Evolutionary conservation across 139 green algal species (phyloP).

Genomic region (Microglena sp.): DNA sequence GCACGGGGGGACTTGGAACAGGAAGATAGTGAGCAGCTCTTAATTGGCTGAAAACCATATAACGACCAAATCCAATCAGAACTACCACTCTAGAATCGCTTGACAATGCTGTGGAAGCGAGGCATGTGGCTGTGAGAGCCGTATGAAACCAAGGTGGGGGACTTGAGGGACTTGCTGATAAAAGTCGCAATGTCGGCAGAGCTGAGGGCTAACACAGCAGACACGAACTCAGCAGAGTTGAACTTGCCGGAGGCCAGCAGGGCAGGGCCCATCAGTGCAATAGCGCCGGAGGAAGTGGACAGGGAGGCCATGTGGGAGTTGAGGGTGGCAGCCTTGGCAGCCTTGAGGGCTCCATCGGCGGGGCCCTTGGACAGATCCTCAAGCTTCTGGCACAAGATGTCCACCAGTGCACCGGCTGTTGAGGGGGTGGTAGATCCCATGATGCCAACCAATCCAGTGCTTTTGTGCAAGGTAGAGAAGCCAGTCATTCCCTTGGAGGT

Average conservation of each 20-base stretch:
- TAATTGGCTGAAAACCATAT: too few relatives aligned
- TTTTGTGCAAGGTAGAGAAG: constrained; percentile 29
- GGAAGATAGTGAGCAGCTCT: too few relatives aligned
- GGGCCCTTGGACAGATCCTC: constrained; percentile 21
- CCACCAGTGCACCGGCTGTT: constrained; percentile 18
- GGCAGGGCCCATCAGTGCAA: constrained; percentile 4
- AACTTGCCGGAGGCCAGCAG: constrained; percentile 30
- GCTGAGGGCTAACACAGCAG: too few relatives aligned
- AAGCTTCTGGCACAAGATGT: constrained; percentile 25
- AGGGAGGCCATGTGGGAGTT: constrained; percentile 10
- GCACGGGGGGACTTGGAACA: too few relatives aligned
- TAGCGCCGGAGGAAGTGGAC: constrained; percentile 7
- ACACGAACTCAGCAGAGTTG: constrained; percentile 7
- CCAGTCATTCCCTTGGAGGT: constrained; percentile 16
- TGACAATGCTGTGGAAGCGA: too few relatives aligned
- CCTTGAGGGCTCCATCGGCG: constrained; percentile 16
- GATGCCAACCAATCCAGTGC: constrained; percentile 30
- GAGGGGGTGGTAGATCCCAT: constrained; percentile 9
- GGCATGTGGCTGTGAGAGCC: too few relatives aligned
- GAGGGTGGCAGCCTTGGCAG: constrained; percentile 26
- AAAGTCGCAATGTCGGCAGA: too few relatives aligned
- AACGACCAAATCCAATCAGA: too few relatives aligned
- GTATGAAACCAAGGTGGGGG: too few relatives aligned
- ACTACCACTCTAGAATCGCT: too few relatives aligned
- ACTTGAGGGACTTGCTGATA: too few relatives aligned